phyloP scores from a whole-genome alignment of 306 rosid genomes.

The Senna tora region DNA sequence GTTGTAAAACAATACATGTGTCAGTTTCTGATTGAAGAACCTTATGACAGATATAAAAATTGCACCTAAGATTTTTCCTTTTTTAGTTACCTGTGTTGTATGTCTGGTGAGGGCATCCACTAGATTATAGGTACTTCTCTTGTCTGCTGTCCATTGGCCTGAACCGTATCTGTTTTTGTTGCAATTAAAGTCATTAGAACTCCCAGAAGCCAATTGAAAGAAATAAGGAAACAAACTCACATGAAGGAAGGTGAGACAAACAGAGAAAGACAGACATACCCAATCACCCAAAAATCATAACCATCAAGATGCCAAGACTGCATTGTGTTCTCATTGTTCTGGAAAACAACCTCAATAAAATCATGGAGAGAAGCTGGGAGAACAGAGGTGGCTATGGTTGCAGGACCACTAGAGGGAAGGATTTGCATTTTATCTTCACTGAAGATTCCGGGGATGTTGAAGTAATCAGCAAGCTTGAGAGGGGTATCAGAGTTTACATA shows the following conservation, averaged over 20 bases:
- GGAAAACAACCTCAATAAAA: constrained; percentile 83
- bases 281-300: constrained; percentile 92
- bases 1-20: no score
- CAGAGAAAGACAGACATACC: constrained; percentile 54
- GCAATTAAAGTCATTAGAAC: constrained; percentile 36
- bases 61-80: no score
- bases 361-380: constrained; percentile 67
- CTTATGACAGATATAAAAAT: no score
- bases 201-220: constrained; percentile 8
- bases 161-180: constrained; percentile 67
- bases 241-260: background rate
- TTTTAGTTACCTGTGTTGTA: constrained; percentile 90
- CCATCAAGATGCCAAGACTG: constrained; percentile 98
- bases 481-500: constrained; percentile 84
- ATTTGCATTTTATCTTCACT: constrained; percentile 59
- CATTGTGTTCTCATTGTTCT: constrained; percentile 71
- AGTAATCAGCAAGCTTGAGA: constrained; percentile 93
- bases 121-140: constrained; percentile 69
- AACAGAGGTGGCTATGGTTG: constrained; percentile 64
- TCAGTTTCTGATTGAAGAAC: no score
- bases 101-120: constrained; percentile 91
- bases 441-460: constrained; percentile 87
- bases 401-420: constrained; percentile 67
- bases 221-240: constrained; percentile 22
- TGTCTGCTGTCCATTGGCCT: constrained; percentile 73